phyloP scores from a whole-genome alignment of 202 grass and related monocot species.

The Eragrostis tef region DNA sequence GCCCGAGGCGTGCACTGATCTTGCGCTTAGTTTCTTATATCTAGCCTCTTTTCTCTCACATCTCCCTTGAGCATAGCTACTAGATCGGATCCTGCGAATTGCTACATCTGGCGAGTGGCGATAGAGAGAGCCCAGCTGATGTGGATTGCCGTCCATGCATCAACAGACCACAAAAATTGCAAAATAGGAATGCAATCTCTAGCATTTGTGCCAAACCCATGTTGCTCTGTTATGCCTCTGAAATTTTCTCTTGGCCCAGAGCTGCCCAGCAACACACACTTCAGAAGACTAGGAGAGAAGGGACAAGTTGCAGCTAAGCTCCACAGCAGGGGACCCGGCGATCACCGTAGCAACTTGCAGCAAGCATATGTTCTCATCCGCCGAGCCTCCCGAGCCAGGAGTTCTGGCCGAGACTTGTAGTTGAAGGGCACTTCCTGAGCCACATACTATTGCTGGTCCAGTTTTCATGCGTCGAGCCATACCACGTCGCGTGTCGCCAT shows the following conservation, averaged over 20 bases:
- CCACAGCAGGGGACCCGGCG: neutral
- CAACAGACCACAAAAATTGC: neutral
- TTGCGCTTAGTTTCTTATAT: too few relatives aligned
- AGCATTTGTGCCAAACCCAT: neutral
- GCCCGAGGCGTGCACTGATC: too few relatives aligned
- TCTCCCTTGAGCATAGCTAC: too few relatives aligned
- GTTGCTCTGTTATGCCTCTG: neutral
- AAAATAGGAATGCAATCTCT: neutral
- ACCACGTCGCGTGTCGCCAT: neutral
- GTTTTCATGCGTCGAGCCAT: neutral
- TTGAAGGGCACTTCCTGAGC: conserved; percentile 11
- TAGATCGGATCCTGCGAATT: too few relatives aligned
- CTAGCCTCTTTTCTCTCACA: too few relatives aligned
- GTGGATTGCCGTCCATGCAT: neutral
- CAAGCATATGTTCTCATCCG: conserved; percentile 11
- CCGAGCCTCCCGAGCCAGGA: neutral
- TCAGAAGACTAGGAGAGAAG: neutral
- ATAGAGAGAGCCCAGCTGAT: neutral
- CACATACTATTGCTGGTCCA: conserved; percentile 31
- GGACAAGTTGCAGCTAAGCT: neutral
- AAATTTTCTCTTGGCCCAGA: conserved; percentile 9
- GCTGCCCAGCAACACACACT: neutral
- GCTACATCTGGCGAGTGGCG: neutral
- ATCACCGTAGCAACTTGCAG: neutral
- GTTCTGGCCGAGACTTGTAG: neutral